Evolutionary conservation across 2,329 filamentous ascomycete genomes (phyloP).

Genomic region (Alternaria consortialis): DNA sequence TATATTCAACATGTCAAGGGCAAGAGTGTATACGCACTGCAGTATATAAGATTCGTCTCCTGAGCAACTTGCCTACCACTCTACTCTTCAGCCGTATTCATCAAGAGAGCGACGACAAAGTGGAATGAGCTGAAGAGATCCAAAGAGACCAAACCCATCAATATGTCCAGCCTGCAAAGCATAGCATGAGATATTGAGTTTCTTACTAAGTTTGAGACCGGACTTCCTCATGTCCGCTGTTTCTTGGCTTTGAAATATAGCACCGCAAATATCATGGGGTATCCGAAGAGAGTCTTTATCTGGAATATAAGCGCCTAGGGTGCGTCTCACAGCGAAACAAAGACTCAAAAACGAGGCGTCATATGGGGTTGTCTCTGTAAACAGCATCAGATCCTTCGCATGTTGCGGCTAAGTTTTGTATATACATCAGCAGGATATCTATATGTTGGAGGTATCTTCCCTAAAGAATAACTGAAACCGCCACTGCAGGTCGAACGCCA

Average conservation of each 20-base stretch:
- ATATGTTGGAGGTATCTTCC: neutral
- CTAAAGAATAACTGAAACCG: neutral
- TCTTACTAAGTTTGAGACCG: too few relatives aligned
- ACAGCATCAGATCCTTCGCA: neutral
- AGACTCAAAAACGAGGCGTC: neutral
- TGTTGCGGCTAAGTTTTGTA: neutral
- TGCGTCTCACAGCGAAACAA: neutral
- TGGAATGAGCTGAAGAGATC: too few relatives aligned
- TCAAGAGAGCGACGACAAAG: too few relatives aligned
- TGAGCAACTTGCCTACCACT: too few relatives aligned
- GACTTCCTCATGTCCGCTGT: neutral
- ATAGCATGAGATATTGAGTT: too few relatives aligned
- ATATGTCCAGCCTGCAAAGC: too few relatives aligned
- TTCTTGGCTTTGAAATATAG: too few relatives aligned
- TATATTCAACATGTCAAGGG: too few relatives aligned
- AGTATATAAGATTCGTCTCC: too few relatives aligned
- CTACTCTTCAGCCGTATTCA: too few relatives aligned
- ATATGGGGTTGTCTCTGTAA: neutral
- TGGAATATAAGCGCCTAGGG: neutral
- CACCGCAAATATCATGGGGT: neutral
- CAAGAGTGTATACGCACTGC: too few relatives aligned
- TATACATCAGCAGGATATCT: slow-evolving; percentile 2
- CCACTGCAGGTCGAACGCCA: neutral
- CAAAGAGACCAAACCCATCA: too few relatives aligned
- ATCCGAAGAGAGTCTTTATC: neutral